Evolutionary conservation across 2,329 filamentous ascomycete species (phyloP).

Genomic region (Penicillium sp.): DNA sequence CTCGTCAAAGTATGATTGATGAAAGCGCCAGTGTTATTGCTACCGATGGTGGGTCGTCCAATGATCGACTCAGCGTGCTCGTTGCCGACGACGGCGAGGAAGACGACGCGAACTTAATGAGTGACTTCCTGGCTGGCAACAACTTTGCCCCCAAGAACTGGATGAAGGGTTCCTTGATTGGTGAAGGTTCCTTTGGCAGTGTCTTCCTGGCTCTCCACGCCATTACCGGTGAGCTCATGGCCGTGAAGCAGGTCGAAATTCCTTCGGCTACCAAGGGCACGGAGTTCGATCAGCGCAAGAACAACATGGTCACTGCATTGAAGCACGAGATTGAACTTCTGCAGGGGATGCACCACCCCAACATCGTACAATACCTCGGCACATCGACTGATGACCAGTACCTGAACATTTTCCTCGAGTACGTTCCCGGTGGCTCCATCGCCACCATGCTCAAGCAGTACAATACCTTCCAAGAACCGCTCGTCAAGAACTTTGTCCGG

Average conservation of each 20-base stretch:
- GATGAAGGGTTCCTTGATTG: constrained; percentile 98
- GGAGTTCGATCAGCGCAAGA: constrained; percentile 86
- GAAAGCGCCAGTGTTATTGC: constrained; percentile 71
- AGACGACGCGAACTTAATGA: constrained; percentile 66
- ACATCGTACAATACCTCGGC: constrained; percentile 97
- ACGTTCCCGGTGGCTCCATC: constrained; percentile 94
- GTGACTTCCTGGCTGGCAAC: constrained; percentile 86
- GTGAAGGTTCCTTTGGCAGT: constrained; percentile 93
- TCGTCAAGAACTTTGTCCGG: constrained; percentile 94
- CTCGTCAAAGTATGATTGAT: constrained; percentile 80
- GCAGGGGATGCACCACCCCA: constrained; percentile 89
- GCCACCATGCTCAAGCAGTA: constrained; percentile 99
- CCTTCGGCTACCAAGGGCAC: constrained; percentile 76
- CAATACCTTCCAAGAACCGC: constrained; percentile 86
- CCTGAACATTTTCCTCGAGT: constrained; percentile 99
- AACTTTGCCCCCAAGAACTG: constrained; percentile 97
- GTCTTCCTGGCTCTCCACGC: constrained; percentile 95
- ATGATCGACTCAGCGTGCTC: constrained; percentile 79
- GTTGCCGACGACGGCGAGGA: constrained; percentile 76
- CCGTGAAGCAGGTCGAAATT: constrained; percentile 96
- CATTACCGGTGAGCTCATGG: constrained; percentile 94
- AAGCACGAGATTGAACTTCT: constrained; percentile 95
- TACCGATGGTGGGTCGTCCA: constrained; percentile 70
- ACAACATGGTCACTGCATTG: constrained; percentile 95
- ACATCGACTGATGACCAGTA: constrained; percentile 88